Base-by-base conservation (phyloP, 2,329 filamentous ascomycete species). In the Huntiella decipiens region DNA sequence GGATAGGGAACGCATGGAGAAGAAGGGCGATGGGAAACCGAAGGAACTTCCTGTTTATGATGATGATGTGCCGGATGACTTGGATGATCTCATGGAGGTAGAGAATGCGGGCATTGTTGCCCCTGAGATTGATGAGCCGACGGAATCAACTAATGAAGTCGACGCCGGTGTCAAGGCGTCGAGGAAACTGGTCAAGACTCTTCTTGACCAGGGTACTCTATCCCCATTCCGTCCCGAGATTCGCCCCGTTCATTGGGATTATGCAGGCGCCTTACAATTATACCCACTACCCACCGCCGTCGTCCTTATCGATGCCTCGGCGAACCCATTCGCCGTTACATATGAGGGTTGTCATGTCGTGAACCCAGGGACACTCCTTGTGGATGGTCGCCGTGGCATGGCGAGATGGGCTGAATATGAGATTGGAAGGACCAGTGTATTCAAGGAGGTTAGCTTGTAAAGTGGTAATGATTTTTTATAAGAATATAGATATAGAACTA, bases 261-360 rank as follows among this genome's bases (percentile, higher is more conserved):
- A 82, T 59, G 77, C 78, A 0, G 69, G 74, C 4, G 66, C 81
- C 2, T 61, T 96, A 52, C 79, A 84, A 46, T 64, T 98, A 16
- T 96, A 95, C 59, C 91, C 88, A 6, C 63, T 96, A 22, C 91
- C 91, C 2, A 88, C 83, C 15, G 77, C 82, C 1, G 66, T 96
- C 56, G 74, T 92, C 12, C 63, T 98, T 3, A 79, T 85, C 2
- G 91, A 98, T 61, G 68, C 80, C 0, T 83, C 87, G 37, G 78
- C 80, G 7, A 78, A 82, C 11, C 71, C 85, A 0, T 98, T 94
- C 56, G 81, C 80, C 45, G 67, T 95, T 52, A 93, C 83, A 11
- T 96, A 96, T 57, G 88, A 94, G 61, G 88, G 87, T 0, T 96
- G 91, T 57, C 83, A 91, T 63, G 87, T 95, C 32, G 79, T 98